phyloP scores from a whole-genome alignment of 1,284 basidiomycete genomes.

The Ustanciosporium gigantosporum region DNA sequence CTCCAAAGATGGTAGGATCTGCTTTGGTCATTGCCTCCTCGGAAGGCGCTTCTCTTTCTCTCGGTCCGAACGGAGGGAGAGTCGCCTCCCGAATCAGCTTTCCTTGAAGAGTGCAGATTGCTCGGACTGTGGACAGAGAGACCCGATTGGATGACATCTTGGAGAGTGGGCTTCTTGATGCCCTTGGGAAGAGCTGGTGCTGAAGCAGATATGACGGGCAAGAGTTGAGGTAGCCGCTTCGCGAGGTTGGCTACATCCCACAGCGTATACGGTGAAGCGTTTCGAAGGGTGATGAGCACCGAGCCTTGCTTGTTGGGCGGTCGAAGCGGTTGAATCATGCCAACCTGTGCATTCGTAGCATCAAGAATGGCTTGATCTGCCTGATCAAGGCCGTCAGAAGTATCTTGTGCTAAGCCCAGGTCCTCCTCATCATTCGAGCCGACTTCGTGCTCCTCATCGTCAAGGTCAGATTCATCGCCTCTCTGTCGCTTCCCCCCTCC shows the following conservation, averaged over 20 bases:
- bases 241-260: conserved; percentile 68
- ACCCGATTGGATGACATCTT: conserved; percentile 20
- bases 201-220: conserved; percentile 65
- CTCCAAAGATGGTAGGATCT: conserved; percentile 75
- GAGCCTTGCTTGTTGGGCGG: conserved; percentile 64
- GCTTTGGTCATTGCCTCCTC: conserved; percentile 67
- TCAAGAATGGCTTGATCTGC: conserved; percentile 48
- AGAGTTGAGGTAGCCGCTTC: conserved; percentile 61
- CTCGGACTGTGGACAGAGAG: conserved; percentile 20
- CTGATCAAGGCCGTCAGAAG: conserved; percentile 1
- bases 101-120: conserved; percentile 29
- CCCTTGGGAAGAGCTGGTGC: conserved; percentile 50
- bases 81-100: conserved; percentile 1
- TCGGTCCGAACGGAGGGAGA: not conserved
- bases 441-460: conserved; percentile 4
- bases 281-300: conserved; percentile 83
- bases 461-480: conserved; percentile 14
- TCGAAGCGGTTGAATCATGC: conserved; percentile 63
- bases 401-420: not conserved
- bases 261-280: conserved; percentile 82
- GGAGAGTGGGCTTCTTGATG: conserved; percentile 29
- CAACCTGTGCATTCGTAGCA: conserved; percentile 32
- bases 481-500: conserved; percentile 59
- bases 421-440: not conserved
- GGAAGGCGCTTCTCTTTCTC: conserved; percentile 50